Conservation (phyloP, 495 filamentous ascomycete genomes). For the Podospora pseudocomata region DNA sequence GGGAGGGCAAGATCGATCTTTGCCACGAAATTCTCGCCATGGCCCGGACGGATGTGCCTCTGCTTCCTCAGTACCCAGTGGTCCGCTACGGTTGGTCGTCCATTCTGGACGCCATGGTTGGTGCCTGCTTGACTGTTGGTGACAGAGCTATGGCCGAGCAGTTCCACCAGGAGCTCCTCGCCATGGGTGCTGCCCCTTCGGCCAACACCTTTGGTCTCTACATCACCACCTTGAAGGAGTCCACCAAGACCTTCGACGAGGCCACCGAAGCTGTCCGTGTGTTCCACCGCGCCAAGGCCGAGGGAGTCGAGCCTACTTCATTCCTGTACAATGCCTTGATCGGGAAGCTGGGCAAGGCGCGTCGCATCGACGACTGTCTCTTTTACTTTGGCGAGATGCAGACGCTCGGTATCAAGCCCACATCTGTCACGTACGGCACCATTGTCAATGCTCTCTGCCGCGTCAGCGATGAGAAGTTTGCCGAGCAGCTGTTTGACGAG, state of each 20-base stretch:
- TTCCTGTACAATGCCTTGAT: constrained; percentile 99
- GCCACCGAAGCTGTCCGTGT: constrained; percentile 95
- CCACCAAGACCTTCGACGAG: constrained; percentile 95
- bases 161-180: constrained; percentile 84
- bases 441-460: constrained; percentile 97
- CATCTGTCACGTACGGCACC: constrained; percentile 95
- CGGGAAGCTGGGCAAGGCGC: constrained; percentile 94
- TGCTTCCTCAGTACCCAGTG: constrained; percentile 71
- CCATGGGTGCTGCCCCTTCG: constrained; percentile 83
- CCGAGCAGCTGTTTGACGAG: constrained; percentile 96
- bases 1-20: constrained; percentile 70
- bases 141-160: constrained; percentile 72
- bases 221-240: constrained; percentile 96
- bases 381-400: constrained; percentile 99
- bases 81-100: constrained; percentile 93
- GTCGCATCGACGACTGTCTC: constrained; percentile 95
- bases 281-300: constrained; percentile 88
- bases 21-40: constrained; percentile 83
- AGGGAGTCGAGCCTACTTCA: constrained; percentile 90
- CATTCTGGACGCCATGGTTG: constrained; percentile 94
- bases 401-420: constrained; percentile 83
- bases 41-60: constrained; percentile 81
- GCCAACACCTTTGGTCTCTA: constrained; percentile 98
- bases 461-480: constrained; percentile 94
- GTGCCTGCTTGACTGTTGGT: constrained; percentile 81